Base-by-base conservation (phyloP, 441 rosid species). In the Aquilaria agallochum region DNA sequence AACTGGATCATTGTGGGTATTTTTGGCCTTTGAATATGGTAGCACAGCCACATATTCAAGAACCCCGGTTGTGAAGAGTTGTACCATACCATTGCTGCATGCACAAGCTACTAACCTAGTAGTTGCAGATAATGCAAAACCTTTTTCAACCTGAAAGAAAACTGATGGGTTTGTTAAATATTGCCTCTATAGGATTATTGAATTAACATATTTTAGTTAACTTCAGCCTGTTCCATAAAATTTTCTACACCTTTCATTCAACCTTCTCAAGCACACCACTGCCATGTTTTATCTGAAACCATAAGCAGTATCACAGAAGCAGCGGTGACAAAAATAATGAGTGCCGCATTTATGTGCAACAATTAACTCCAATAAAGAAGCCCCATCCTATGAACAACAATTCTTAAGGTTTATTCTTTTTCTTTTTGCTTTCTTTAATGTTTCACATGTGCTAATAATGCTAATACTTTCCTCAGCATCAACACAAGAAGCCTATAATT, bases 41-140 rank as follows among this genome's bases (percentile, higher is more conserved):
- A 92, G 62, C 32, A 68, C 81, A 68, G 84, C 91, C 58, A 68
- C 79, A 64, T 72, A 78, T 60, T 66, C 67, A 50, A 87, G 81
- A 60, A 76, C 64, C 63, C 72, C 80, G 59, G 65, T 61, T 44
- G 62, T 73, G 65, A 80, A 81, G 68, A 92, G 76, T 53, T 76
- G 79, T 60, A 92, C 85, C 48, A 50, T 71, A 66, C 98, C 98
- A 50, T 79, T 79, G 72, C 76, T 78, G 71, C 98, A 89, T 66
- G 88, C 96, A 73, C 98, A 89, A 55, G 98, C 93, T 73, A 92
- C 69, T 65, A 89, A 78, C 76, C 76, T 74, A 66, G 69, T 68
- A 60, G 98, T 87, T 57, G 81, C 76, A 64, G 91, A 87, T 64
- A 89, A 68, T 42, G 91, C 80, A 84, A 83, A 87, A 72, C 88